Conservation (phyloP, 768 basidiomycete species). For the Suillus luteus region DNA sequence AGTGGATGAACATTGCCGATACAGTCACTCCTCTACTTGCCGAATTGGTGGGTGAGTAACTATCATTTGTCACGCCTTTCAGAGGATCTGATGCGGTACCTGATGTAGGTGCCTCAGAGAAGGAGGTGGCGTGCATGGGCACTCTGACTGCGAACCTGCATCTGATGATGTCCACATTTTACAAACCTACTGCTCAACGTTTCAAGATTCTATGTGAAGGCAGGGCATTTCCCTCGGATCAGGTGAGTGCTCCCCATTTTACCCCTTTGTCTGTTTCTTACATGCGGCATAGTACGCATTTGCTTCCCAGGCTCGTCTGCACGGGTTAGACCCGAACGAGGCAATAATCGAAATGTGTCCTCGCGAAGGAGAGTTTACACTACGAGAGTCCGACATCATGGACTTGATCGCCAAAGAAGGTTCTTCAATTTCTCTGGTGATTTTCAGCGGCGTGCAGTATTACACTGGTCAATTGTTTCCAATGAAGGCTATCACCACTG, state of each 20-base stretch:
- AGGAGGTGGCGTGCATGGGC: slow-evolving; percentile 95
- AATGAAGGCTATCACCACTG: slow-evolving; percentile 79
- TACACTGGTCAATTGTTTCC: slow-evolving; percentile 97
- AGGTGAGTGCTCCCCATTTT: slow-evolving; percentile 49
- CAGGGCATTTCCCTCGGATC: slow-evolving; percentile 95
- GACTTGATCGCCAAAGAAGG: slow-evolving; percentile 72
- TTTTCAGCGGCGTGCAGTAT: slow-evolving; percentile 94
- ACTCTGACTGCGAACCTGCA: slow-evolving; percentile 95
- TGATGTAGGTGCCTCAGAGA: slow-evolving; percentile 71
- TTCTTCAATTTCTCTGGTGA: slow-evolving; percentile 79
- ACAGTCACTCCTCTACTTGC: slow-evolving; percentile 74
- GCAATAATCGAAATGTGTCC: slow-evolving; percentile 81
- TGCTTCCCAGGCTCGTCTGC: slow-evolving; percentile 83
- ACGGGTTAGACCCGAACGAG: slow-evolving; percentile 72
- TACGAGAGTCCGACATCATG: slow-evolving; percentile 90
- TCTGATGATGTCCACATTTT: slow-evolving; percentile 93
- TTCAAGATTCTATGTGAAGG: slow-evolving; percentile 96
- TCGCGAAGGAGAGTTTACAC: slow-evolving; percentile 77
- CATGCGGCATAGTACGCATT: slow-evolving; percentile 79
- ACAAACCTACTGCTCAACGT: slow-evolving; percentile 80
- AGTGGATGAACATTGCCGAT: slow-evolving; percentile 81
- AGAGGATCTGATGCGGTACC: background rate
- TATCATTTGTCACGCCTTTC: background rate
- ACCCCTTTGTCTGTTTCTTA: slow-evolving; percentile 3
- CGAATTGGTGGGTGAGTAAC: slow-evolving; percentile 72